These are phyloP conservation scores for Trichoderma simmonsii DNA, from an alignment of 2,329 filamentous ascomycete species.

Conservation along the genomic window DNA sequence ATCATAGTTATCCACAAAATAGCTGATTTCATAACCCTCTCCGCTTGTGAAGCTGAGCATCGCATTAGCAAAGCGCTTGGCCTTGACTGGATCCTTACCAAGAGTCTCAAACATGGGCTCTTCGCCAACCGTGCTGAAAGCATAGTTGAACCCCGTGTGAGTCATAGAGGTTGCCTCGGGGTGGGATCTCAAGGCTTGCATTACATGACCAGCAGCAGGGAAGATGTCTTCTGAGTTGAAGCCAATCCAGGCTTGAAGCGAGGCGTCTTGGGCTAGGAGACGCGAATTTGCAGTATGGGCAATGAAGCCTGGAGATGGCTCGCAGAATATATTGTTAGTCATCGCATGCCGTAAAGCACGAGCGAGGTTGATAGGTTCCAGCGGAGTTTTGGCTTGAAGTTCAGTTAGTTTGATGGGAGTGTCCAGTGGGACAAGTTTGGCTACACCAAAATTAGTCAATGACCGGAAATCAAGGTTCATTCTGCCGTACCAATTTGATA, in stretches of 20 bases:
- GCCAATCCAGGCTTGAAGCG: constrained; percentile 52
- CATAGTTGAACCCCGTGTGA: constrained; percentile 50
- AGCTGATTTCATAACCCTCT: constrained; percentile 53
- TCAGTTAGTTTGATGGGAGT: constrained; percentile 44
- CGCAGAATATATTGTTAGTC: constrained; percentile 54
- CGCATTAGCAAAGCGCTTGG: constrained; percentile 51
- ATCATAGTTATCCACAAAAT: constrained; percentile 54
- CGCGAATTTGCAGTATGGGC: constrained; percentile 55
- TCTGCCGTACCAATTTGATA: constrained; percentile 44
- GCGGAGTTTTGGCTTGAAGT: constrained; percentile 42
- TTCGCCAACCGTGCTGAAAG: constrained; percentile 47
- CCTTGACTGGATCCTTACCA: constrained; percentile 45
- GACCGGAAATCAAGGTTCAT: not conserved
- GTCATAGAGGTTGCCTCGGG: constrained; percentile 49
- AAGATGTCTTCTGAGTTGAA: constrained; percentile 55
- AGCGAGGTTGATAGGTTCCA: constrained; percentile 49
- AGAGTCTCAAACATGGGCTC: constrained; percentile 55
- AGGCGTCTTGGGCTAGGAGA: constrained; percentile 46
- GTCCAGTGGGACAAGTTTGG: constrained; percentile 49
- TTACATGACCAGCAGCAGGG: constrained; percentile 45
- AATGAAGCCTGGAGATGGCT: constrained; percentile 48
- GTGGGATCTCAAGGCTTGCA: constrained; percentile 42
- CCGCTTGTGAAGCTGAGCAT: constrained; percentile 55
- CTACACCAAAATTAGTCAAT: constrained; percentile 28
- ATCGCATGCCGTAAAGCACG: constrained; percentile 55